Conservation (phyloP, 2,329 filamentous ascomycete species). For the Septoria linicola region DNA sequence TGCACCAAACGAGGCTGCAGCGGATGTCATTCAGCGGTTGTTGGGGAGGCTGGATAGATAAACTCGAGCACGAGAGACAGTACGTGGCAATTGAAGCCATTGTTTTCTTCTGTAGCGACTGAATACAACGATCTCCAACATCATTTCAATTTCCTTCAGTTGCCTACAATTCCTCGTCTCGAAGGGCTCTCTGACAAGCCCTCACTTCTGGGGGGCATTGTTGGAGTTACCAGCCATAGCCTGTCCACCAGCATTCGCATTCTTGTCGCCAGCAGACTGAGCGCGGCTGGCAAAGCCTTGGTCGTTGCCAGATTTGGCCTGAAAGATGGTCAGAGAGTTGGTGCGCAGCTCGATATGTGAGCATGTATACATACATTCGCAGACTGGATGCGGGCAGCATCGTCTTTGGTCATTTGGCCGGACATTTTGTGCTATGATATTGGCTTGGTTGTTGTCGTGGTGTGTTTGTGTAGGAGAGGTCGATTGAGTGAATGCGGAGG, state of each 20-base stretch:
- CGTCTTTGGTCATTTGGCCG: constrained; percentile 15
- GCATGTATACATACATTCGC: constrained; percentile 8
- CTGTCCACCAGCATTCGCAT: constrained; percentile 19
- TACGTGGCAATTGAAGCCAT: no score
- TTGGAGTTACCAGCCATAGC: constrained; percentile 13
- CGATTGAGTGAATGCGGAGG: no score
- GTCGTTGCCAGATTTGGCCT: constrained; percentile 24
- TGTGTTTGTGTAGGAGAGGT: no score
- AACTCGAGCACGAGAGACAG: not conserved
- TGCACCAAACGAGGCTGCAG: not conserved
- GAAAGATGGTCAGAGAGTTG: no score
- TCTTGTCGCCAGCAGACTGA: constrained; percentile 34
- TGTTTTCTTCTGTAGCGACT: no score
- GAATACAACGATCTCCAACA: no score
- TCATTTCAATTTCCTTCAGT: no score
- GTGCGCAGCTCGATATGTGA: not conserved
- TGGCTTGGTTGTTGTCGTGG: not conserved
- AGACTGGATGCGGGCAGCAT: constrained; percentile 20
- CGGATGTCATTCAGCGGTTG: constrained; percentile 2
- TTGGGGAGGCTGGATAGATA: constrained; percentile 1
- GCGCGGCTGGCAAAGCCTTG: constrained; percentile 20
- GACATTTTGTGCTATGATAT: not conserved
- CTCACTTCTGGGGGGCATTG: constrained; percentile 6
- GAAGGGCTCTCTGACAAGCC: no score
- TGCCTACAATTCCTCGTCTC: no score